Evolutionary conservation across 805 yeast species (phyloP).

Genomic region (Clavispora carvajalis): DNA sequence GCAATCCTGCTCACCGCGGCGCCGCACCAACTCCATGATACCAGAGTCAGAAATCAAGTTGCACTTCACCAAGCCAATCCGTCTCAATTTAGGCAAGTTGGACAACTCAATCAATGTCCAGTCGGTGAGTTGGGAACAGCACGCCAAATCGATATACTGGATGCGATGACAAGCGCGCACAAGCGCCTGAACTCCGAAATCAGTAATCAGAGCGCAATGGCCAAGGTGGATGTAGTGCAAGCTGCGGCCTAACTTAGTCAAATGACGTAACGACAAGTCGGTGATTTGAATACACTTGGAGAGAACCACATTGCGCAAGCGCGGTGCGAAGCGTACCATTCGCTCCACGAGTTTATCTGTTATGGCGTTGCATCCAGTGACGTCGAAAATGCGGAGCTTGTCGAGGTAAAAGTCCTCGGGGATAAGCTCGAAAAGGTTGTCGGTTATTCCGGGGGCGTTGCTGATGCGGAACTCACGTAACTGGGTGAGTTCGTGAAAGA

Average conservation of each 20-base stretch:
- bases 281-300: conserved; percentile 87
- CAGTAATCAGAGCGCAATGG: conserved; percentile 88
- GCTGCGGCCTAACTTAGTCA: conserved; percentile 70
- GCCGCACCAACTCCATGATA: conserved; percentile 57
- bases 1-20: conserved; percentile 70
- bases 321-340: conserved; percentile 73
- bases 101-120: conserved; percentile 73
- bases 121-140: conserved; percentile 87
- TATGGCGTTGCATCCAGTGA: conserved; percentile 75
- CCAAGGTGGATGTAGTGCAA: conserved; percentile 90
- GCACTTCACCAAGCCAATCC: conserved; percentile 94
- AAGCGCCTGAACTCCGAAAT: conserved; percentile 72
- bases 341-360: conserved; percentile 75
- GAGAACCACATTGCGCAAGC: conserved; percentile 77
- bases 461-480: conserved; percentile 82
- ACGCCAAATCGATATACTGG: conserved; percentile 91
- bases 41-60: conserved; percentile 84
- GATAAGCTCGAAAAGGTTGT: conserved; percentile 52
- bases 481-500: conserved; percentile 60
- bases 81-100: conserved; percentile 68
- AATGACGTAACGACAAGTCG: conserved; percentile 67
- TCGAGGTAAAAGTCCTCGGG: conserved; percentile 50
- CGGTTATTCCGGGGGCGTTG: conserved; percentile 64
- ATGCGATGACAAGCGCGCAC: conserved; percentile 77
- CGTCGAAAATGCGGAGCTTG: conserved; percentile 73